Evolutionary conservation across 202 grass and related monocot genomes (phyloP), one percentile per base, ranked within the genome.

Genomic region (Digitaria exilis): DNA sequence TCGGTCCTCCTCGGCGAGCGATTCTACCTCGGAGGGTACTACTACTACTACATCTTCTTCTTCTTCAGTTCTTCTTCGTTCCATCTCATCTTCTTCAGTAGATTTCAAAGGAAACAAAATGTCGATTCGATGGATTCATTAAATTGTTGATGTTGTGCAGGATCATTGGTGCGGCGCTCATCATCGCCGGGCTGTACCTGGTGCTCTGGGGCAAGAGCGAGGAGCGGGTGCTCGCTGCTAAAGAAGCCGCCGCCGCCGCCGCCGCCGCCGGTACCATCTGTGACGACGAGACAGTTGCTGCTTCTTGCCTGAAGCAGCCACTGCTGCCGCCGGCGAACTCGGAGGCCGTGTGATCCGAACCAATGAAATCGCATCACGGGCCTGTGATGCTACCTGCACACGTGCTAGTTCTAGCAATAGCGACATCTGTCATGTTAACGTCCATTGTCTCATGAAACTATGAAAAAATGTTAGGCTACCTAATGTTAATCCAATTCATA

Each of bases 181-280:
- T 87, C 81, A 35, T 91, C 31, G 21, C 76, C 0, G 89, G 89
- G 2, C 77, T 91, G 34, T 91, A 91, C 76, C 52, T 84, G 55
- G 89, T 91, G 25, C 34, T 91, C 35, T 91, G 84, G 81, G 85
- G 81, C 16, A 87, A 91, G 63, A 91, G 71, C 22, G 21, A 87
- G 79, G 84, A 87, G 81, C 84, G 88, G 52, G 54, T 34, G 51
- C 60, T 86, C 14, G 74, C 80, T 2, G 75, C 80, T 15, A 69
- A 67, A 18, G 60, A 86, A 55, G 84, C 67, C 6, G 32, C 70
- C 16, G 29, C 24, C 19, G 2, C 39, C 8, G 65, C 63, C 26
- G 58, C n/a, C n/a, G n/a, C 37, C 37, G 37, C 37, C 37, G 4
- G 34, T 12, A 62, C 79, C 63, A 52, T 24, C 19, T 15, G 49